Evolutionary conservation across 139 green algal species (phyloP).

Genomic region (Ettlia oleoabundans): DNA sequence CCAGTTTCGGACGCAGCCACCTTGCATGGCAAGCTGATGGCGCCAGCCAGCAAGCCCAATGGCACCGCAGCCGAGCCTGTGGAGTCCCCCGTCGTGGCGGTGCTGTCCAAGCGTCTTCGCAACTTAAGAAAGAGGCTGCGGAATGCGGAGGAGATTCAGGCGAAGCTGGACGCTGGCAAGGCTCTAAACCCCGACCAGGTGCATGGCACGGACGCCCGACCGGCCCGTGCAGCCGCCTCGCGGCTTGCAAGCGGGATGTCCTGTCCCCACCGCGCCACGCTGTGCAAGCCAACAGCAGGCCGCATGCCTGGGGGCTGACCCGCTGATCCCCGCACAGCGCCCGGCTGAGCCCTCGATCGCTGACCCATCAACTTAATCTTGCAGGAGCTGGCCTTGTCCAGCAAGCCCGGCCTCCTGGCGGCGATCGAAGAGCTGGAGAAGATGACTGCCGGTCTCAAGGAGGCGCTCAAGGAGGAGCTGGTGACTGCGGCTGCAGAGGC

Average conservation of each 20-base stretch:
- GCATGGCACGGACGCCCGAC: not conserved
- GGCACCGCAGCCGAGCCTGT: not conserved
- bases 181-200: constrained; percentile 56
- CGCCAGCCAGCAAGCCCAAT: not conserved
- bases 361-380: not conserved
- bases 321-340: no score
- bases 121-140: constrained; percentile 49
- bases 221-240: no score
- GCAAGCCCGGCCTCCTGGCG: constrained; percentile 39
- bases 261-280: no score
- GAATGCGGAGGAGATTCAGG: constrained; percentile 46
- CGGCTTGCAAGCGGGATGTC: no score
- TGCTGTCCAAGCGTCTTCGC: constrained; percentile 26
- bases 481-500: constrained; percentile 14
- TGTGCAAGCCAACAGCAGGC: no score
- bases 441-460: constrained; percentile 44
- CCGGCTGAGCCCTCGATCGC: not conserved
- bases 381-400: constrained; percentile 46
- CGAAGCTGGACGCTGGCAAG: constrained; percentile 39
- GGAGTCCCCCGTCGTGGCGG: not conserved
- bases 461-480: constrained; percentile 40
- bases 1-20: no score
- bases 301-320: no score
- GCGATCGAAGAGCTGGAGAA: constrained; percentile 65
- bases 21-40: constrained; percentile 12